Evolutionary conservation across 116 monocot genomes (phyloP).

Genomic region (Posidonia oceanica): DNA sequence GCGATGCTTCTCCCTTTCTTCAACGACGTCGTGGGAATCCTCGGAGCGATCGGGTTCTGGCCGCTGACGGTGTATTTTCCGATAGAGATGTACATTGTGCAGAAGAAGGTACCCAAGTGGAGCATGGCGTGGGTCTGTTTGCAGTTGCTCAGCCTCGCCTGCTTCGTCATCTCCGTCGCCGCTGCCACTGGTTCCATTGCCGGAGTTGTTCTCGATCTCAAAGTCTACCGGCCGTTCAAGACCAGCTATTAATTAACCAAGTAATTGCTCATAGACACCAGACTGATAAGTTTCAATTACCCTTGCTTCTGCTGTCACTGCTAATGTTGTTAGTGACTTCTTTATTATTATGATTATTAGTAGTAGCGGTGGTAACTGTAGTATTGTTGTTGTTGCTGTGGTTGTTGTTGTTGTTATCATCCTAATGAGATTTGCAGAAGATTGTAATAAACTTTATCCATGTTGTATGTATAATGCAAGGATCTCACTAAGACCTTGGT

Average conservation of each 20-base stretch:
- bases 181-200: slow-evolving; percentile 69
- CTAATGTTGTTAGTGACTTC: not conserved
- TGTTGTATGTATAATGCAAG: too few relatives aligned
- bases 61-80: slow-evolving; percentile 90
- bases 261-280: too few relatives aligned
- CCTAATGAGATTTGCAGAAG: too few relatives aligned
- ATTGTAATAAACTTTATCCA: too few relatives aligned
- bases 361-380: too few relatives aligned
- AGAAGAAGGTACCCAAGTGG: slow-evolving; percentile 59
- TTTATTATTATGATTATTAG: too few relatives aligned
- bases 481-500: too few relatives aligned
- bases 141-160: slow-evolving; percentile 60
- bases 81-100: slow-evolving; percentile 76
- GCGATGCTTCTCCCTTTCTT: slow-evolving; percentile 89
- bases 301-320: not conserved
- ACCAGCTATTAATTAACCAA: slow-evolving; percentile 2
- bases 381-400: too few relatives aligned
- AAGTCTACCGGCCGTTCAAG: slow-evolving; percentile 42
- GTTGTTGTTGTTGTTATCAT: too few relatives aligned
- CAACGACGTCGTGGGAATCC: slow-evolving; percentile 88
- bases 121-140: slow-evolving; percentile 62
- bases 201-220: slow-evolving; percentile 50
- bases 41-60: slow-evolving; percentile 86
- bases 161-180: slow-evolving; percentile 54
- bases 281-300: too few relatives aligned